Conservation (phyloP, 2,329 filamentous ascomycete genomes). For the Zasmidium citrigriseum region DNA sequence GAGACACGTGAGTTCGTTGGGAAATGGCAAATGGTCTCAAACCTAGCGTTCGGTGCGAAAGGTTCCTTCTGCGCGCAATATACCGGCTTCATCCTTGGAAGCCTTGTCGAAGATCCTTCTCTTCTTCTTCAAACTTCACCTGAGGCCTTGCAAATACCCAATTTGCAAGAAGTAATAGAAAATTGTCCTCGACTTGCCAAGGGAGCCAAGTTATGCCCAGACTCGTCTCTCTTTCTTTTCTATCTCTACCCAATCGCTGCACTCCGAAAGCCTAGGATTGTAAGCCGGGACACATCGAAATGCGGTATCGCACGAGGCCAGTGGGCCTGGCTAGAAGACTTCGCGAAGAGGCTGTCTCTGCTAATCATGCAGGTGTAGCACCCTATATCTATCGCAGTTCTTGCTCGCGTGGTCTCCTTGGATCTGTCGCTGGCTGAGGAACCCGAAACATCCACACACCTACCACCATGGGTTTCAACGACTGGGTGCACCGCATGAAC, state of each 20-base stretch:
- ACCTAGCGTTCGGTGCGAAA: background rate
- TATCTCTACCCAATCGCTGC: background rate
- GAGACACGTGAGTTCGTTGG: background rate
- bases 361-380: background rate
- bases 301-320: background rate
- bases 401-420: background rate
- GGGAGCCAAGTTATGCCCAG: background rate
- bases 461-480: constrained; percentile 16
- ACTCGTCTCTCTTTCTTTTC: background rate
- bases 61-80: background rate
- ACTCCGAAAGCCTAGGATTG: background rate
- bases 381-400: background rate
- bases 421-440: background rate
- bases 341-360: background rate
- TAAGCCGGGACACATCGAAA: background rate
- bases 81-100: background rate
- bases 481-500: constrained; percentile 29
- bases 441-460: background rate
- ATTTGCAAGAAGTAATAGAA: background rate
- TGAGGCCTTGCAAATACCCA: background rate
- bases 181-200: background rate
- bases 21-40: background rate
- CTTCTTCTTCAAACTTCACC: too few relatives aligned
- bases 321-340: background rate
- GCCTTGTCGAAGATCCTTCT: background rate